Evolutionary conservation across 768 basidiomycete species (phyloP).

Genomic region (Amanita inopinata): DNA sequence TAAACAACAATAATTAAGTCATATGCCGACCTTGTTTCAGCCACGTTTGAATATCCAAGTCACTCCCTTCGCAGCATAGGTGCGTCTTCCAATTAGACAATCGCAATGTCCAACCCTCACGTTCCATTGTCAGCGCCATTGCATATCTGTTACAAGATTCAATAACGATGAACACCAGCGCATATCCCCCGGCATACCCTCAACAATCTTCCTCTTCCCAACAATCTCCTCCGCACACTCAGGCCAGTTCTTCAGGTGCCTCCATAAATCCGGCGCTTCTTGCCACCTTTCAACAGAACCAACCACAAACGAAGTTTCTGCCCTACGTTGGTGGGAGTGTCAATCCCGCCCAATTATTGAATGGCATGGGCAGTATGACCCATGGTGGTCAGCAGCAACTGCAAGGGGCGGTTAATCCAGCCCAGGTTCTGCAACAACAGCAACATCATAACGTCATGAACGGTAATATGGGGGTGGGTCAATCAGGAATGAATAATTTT

Average conservation of each 20-base stretch:
- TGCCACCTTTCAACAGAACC: constrained; percentile 21
- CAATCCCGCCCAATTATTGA: constrained; percentile 12
- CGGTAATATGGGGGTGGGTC: constrained; percentile 9
- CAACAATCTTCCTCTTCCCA: constrained; percentile 6
- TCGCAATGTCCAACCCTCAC: neutral
- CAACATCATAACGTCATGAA: constrained; percentile 9
- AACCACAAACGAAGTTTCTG: constrained; percentile 9
- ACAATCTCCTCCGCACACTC: constrained; percentile 4
- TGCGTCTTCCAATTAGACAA: neutral
- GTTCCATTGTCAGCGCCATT: neutral
- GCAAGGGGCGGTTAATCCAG: constrained; percentile 23
- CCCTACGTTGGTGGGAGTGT: constrained; percentile 6
- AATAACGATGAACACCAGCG: constrained; percentile 14
- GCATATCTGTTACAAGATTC: too few relatives aligned
- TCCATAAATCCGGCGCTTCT: constrained; percentile 26
- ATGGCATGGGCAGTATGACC: constrained; percentile 7
- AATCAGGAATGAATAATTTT: constrained; percentile 8
- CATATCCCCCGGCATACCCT: constrained; percentile 13
- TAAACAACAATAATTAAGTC: too few relatives aligned
- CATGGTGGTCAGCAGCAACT: constrained; percentile 6
- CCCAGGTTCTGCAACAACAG: constrained; percentile 27
- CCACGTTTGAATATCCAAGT: constrained; percentile 5
- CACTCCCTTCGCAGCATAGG: neutral
- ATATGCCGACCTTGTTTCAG: neutral
- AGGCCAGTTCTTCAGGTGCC: constrained; percentile 8